A percentile compares a stretch with the other conserved stretches of the same genome.
phyloP scores from a whole-genome alignment of 2,329 filamentous ascomycete genomes.

The Talaromyces sp. region DNA sequence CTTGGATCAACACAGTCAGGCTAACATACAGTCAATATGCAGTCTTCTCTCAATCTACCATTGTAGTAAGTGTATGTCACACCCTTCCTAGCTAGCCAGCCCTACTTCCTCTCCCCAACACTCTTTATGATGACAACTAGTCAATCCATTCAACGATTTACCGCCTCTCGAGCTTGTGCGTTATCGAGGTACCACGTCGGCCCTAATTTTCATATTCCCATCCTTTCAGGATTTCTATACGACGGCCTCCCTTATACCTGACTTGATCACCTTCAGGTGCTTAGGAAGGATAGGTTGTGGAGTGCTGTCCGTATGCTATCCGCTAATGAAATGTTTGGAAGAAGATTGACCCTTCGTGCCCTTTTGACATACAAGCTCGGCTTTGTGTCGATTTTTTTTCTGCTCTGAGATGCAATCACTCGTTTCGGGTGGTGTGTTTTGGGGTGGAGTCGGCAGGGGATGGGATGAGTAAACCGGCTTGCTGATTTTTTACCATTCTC shows the following conservation, averaged over 20 bases:
- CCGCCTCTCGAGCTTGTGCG: conserved; percentile 35
- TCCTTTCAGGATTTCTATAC: conserved; percentile 27
- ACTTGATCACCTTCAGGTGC: conserved; percentile 31
- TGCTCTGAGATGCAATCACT: conserved; percentile 28
- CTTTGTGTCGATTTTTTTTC: conserved; percentile 34
- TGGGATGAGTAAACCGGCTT: conserved; percentile 47
- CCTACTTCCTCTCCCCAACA: conserved; percentile 7
- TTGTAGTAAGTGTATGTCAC: conserved; percentile 17
- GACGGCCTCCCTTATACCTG: conserved; percentile 46
- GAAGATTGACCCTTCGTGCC: conserved; percentile 4
- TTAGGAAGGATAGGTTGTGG: conserved; percentile 48
- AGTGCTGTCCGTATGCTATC: conserved; percentile 31
- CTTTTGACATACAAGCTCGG: conserved; percentile 31
- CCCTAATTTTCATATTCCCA: conserved; percentile 22
- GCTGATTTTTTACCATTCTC: conserved; percentile 29
- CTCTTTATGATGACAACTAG: conserved; percentile 58
- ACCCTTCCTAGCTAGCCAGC: conserved; percentile 15
- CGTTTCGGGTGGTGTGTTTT: conserved; percentile 39
- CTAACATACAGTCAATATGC: conserved; percentile 4
- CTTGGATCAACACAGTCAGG: not conserved
- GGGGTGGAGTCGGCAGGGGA: conserved; percentile 38
- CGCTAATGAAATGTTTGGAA: conserved; percentile 22
- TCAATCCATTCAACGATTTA: conserved; percentile 63
- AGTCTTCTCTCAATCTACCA: not conserved
- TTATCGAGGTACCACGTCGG: conserved; percentile 22